Conservation (phyloP, 108 stramenopile genomes). For the Nitzschia sp. region DNA sequence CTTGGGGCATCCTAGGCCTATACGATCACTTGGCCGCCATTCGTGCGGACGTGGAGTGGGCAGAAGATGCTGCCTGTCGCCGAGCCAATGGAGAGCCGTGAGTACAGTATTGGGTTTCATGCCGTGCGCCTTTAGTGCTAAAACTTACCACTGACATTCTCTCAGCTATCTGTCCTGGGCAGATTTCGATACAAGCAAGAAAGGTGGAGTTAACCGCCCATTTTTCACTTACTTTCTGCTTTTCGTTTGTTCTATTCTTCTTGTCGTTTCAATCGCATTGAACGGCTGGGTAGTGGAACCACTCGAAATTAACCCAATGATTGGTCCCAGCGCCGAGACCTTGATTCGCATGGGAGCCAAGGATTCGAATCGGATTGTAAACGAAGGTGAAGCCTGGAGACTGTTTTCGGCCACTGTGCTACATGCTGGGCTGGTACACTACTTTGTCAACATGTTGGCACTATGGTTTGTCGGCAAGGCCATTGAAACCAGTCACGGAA, state of each 20-base stretch:
- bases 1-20: slow-evolving; percentile 86
- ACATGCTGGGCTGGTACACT: slow-evolving; percentile 96
- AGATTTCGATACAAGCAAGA: slow-evolving; percentile 76
- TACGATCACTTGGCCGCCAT: slow-evolving; percentile 77
- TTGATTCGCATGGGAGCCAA: slow-evolving; percentile 89
- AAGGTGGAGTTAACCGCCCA: slow-evolving; percentile 63
- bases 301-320: slow-evolving; percentile 76
- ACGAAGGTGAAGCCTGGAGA: slow-evolving; percentile 80
- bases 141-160: background rate
- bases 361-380: slow-evolving; percentile 85
- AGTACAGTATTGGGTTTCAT: too few species aligned
- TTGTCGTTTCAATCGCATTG: slow-evolving; percentile 71
- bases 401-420: slow-evolving; percentile 87
- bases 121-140: background rate
- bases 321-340: slow-evolving; percentile 87
- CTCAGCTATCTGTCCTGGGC: slow-evolving; percentile 73
- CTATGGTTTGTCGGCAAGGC: slow-evolving; percentile 90
- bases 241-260: slow-evolving; percentile 61
- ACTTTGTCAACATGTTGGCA: slow-evolving; percentile 88
- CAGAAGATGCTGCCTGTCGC: slow-evolving; percentile 87
- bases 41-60: slow-evolving; percentile 86
- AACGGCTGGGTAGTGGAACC: slow-evolving; percentile 89
- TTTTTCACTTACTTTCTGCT: slow-evolving; percentile 76
- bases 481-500: slow-evolving; percentile 89
- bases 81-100: slow-evolving; percentile 68